A percentile compares a stretch with the other conserved stretches of the same genome.
These are phyloP conservation scores for Athelia psychrophila DNA, from an alignment of 1,284 basidiomycete species.

Conservation along the genomic window DNA sequence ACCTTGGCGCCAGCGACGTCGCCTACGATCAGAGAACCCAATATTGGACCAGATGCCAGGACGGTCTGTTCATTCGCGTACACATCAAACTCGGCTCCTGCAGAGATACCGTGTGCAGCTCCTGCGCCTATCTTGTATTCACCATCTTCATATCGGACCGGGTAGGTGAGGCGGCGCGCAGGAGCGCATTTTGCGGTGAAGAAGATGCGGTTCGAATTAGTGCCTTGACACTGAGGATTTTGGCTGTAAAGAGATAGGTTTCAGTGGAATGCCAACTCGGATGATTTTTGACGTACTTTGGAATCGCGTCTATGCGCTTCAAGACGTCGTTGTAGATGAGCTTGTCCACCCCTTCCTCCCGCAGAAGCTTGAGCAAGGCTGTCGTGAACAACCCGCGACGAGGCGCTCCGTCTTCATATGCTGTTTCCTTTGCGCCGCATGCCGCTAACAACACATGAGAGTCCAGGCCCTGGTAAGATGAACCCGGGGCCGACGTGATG, in stretches of 20 bases:
- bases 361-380: neutral
- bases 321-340: neutral
- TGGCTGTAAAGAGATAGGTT: neutral
- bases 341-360: neutral
- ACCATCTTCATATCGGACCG: conserved; percentile 1
- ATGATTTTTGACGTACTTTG: neutral
- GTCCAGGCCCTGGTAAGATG: neutral
- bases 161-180: conserved; percentile 1
- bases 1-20: too few relatives aligned
- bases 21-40: neutral
- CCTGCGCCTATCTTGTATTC: conserved; percentile 13
- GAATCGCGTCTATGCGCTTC: neutral
- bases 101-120: conserved; percentile 16
- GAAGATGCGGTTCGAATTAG: conserved; percentile 1
- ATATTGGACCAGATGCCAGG: conserved; percentile 1
- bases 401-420: neutral
- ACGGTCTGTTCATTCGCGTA: conserved; percentile 9
- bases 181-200: conserved; percentile 7
- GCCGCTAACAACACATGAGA: neutral
- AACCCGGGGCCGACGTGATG: neutral
- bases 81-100: conserved; percentile 12
- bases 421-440: neutral
- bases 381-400: neutral
- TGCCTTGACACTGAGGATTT: neutral
- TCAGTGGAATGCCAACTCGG: neutral